Evolutionary conservation across 1,284 basidiomycete genomes (phyloP).

Genomic region (Meira nashicola): DNA sequence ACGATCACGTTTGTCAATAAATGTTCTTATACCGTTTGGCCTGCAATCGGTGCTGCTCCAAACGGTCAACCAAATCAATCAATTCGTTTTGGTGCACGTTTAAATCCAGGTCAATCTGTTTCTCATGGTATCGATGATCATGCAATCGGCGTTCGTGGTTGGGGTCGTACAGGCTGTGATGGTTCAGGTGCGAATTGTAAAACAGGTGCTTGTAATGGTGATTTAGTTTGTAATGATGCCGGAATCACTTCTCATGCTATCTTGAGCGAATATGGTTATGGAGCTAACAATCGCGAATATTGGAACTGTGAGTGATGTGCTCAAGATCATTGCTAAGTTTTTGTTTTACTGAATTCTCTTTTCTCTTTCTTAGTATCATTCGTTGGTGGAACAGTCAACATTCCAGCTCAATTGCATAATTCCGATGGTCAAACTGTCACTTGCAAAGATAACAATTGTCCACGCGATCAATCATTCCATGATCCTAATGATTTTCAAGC

Average conservation of each 20-base stretch:
- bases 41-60: constrained; percentile 25
- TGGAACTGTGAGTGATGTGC: not conserved
- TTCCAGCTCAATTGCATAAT: constrained; percentile 3
- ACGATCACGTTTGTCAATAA: constrained; percentile 23
- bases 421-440: constrained; percentile 8
- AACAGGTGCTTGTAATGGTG: constrained; percentile 23
- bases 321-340: not conserved
- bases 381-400: constrained; percentile 20
- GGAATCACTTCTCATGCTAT: constrained; percentile 23
- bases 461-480: constrained; percentile 12
- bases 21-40: constrained; percentile 19
- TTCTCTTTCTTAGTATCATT: constrained; percentile 15
- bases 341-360: not conserved
- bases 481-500: constrained; percentile 5
- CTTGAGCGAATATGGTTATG: constrained; percentile 14
- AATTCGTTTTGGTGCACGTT: constrained; percentile 14
- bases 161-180: constrained; percentile 29
- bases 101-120: constrained; percentile 14
- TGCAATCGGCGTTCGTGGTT: constrained; percentile 22
- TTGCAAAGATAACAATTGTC: constrained; percentile 11
- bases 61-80: constrained; percentile 24
- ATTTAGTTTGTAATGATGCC: constrained; percentile 20
- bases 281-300: not conserved
- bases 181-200: constrained; percentile 21
- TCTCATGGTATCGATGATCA: constrained; percentile 15